Evolutionary conservation across 2,329 filamentous ascomycete genomes (phyloP), one percentile per base, ranked within the genome.

Genomic region (Xylariaceae sp.): DNA sequence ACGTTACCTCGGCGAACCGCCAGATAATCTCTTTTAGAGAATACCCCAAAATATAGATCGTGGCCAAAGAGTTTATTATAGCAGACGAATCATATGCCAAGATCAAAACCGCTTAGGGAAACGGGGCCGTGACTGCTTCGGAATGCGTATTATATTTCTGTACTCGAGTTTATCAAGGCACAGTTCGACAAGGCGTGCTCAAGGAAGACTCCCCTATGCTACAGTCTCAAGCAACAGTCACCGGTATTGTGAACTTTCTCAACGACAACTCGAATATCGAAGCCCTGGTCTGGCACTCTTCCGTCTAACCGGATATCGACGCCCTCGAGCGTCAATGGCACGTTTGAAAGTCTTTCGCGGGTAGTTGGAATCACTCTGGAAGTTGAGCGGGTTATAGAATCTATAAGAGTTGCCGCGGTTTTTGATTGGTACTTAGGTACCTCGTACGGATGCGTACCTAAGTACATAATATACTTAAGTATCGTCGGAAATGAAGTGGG

Each of bases 101-200:
- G n/a, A 20, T 26, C 14, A 6, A 20, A n/a, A 46, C 43, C 3
- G 23, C 2, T 2, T 52, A 29, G 43, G n/a, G 4, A 10, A 3
- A 40, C 9, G 29, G 29, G 12, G 2, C 2, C 2, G 32, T 41
- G 16, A 42, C 19, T 2, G 50, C 43, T 2, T 40, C 32, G 2
- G 43, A 52, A 20, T 52, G 43, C 19, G 50, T 43, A 3, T 7
- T 47, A 7, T 52, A 47, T 29, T 46, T 47, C n/a, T 52, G 50
- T 12, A 21, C 46, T 14, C 40, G 29, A 20, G 20, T 32, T 7
- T 41, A 46, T 6, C 20, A 46, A 2, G 20, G 29, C 20, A 7
- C 10, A 3, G 43, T 52, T 0, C 7, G 4, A 2, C 16, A 29
- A 20, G 32, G 29, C 16, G 20, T 29, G 7, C 32, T 46, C 7